A percentile compares a stretch with the other conserved stretches of the same genome.
These are phyloP conservation scores for Linnemannia hyalina DNA, from an alignment of 192 early-diverging fungal species.

Conservation along the genomic window DNA sequence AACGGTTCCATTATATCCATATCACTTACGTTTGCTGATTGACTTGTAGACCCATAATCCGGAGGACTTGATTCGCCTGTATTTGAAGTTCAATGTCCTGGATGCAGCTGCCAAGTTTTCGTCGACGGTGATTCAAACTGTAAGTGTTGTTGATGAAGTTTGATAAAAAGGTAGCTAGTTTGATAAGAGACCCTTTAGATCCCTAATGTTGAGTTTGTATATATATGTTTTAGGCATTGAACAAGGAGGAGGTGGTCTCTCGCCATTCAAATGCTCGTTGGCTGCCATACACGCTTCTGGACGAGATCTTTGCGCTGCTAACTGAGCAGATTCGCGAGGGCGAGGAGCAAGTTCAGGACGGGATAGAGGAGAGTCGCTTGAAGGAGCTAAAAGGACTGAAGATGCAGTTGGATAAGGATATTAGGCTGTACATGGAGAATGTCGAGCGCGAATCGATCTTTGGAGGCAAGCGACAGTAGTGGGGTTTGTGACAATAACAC, in stretches of 20 bases:
- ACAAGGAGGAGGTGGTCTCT: constrained; percentile 36
- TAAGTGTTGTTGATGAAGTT: not conserved
- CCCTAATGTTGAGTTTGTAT: not conserved
- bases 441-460: constrained; percentile 45
- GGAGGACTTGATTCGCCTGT: constrained; percentile 48
- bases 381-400: constrained; percentile 9
- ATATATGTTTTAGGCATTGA: constrained; percentile 26
- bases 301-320: constrained; percentile 37
- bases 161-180: no score
- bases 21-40: not conserved
- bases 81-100: constrained; percentile 32
- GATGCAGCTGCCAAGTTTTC: constrained; percentile 41
- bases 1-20: not conserved
- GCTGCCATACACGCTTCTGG: constrained; percentile 47
- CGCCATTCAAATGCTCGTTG: constrained; percentile 48
- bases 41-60: constrained; percentile 35
- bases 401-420: constrained; percentile 29
- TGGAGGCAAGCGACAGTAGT: not conserved
- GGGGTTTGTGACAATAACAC: not conserved
- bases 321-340: constrained; percentile 20
- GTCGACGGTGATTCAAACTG: constrained; percentile 30
- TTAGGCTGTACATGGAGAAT: constrained; percentile 42
- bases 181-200: no score
- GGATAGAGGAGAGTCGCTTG: not conserved
- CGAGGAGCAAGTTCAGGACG: not conserved